phyloP scores from a whole-genome alignment of 805 yeast genomes.

The Isabelozyma pseudorhagii region DNA sequence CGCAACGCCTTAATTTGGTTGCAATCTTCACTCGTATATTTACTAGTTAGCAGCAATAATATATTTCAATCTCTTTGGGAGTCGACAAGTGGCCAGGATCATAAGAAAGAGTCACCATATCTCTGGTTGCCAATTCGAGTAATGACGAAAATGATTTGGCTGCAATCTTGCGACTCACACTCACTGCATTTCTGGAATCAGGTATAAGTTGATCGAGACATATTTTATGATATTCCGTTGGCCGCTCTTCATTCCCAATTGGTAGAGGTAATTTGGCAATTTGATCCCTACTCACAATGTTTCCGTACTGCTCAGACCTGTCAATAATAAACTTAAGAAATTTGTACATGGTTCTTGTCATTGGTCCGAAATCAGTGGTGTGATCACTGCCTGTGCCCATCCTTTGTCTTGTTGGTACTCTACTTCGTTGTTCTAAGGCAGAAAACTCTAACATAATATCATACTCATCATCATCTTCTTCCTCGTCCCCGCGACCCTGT shows the following conservation, averaged over 20 bases:
- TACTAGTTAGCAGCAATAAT: not conserved
- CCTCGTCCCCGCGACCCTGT: not conserved
- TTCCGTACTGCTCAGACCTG: not conserved
- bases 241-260: not conserved
- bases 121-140: slow-evolving; percentile 21
- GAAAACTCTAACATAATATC: slow-evolving; percentile 1
- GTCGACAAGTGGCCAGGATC: not conserved
- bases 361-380: not conserved
- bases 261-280: not conserved
- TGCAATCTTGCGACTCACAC: slow-evolving; percentile 19
- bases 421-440: not conserved
- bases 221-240: not conserved
- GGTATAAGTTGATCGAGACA: slow-evolving; percentile 1
- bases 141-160: slow-evolving; percentile 26
- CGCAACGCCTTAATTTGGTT: not conserved
- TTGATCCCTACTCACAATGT: not conserved
- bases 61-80: not conserved
- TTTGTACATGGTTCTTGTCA: not conserved
- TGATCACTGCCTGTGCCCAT: not conserved
- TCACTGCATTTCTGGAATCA: not conserved
- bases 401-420: not conserved
- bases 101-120: slow-evolving; percentile 6
- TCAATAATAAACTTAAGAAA: not conserved
- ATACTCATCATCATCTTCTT: not conserved
- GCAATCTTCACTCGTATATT: not conserved